Base-by-base conservation (phyloP, 306 rosid genomes). In the Castanea crenata region DNA sequence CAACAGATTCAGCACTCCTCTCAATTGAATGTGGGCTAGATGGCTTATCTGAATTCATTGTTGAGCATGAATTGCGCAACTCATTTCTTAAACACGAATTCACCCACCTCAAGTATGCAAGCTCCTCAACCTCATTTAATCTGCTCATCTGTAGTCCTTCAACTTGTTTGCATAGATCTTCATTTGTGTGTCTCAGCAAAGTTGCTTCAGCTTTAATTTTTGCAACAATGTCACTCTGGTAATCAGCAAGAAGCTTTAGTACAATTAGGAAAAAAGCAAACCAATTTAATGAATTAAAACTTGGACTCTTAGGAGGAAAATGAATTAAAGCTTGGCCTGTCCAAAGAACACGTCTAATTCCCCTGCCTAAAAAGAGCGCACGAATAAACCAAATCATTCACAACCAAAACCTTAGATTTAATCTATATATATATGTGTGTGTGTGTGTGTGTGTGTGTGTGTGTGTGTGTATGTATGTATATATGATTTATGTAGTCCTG, bases 21-120 rank as follows among this genome's bases (percentile, higher is more conserved):
- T 87, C 92, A 21, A 72, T 16, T 13, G 88, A 82, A 57, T 3
- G 74, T 15, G 98, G 98, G 38, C 96, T 91, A 34, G 91, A 84
- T 52, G 78, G 62, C 75, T 89, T 91, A 51, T 85, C 94, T 51
- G 91, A 85, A 88, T 81, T 85, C 18, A 58, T 63, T 9, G 83
- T 41, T 44, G 96, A 83, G 83, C 90, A 87, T 35, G 98, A 87
- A 71, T 85, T 91, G 79, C 91, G 90, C 86, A 95, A 86, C 84
- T 95, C 99, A 7, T 76, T 95, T 83, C 93, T 74, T 69, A 95
- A 79, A 82, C 99, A 95, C 18, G 99, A 91, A 86, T 95, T 95
- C 54, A 95, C 99, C 99, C 99, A 95, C 78, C 98, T 92, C 76
- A 95, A 89, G 78, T 95, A 95, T 18, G 99, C 99, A 65, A 95